phyloP scores from a whole-genome alignment of 2,329 filamentous ascomycete species.

The Apiospora saccharicola region DNA sequence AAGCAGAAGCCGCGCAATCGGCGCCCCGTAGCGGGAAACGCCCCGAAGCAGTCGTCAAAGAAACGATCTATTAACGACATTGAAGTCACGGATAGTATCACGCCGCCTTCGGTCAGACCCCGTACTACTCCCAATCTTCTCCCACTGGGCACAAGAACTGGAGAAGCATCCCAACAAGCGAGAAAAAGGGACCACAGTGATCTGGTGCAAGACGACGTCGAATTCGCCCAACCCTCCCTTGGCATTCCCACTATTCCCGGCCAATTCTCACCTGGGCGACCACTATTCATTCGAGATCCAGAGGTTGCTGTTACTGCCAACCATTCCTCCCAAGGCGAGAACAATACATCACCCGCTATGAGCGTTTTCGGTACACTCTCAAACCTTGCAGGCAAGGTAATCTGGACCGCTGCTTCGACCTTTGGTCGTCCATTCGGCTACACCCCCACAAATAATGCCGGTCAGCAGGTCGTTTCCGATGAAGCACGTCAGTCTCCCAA shows the following conservation, averaged over 20 bases:
- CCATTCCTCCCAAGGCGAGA: neutral
- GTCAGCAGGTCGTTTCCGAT: conserved; percentile 6
- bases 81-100: neutral
- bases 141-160: neutral
- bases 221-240: neutral
- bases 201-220: neutral
- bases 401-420: conserved; percentile 10
- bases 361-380: neutral
- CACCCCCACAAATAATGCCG: conserved; percentile 7
- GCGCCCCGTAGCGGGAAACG: neutral
- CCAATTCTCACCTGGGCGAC: neutral
- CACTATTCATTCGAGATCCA: neutral
- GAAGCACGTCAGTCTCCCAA: conserved; percentile 21
- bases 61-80: neutral
- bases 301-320: neutral
- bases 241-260: neutral
- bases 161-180: neutral
- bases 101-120: neutral
- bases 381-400: conserved; percentile 14
- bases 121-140: neutral
- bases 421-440: neutral
- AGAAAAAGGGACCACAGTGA: neutral
- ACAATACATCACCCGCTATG: neutral
- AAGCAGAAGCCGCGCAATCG: neutral
- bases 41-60: neutral